phyloP scores from a whole-genome alignment of 106 monocot genomes.

The Vanilla planifolia region DNA sequence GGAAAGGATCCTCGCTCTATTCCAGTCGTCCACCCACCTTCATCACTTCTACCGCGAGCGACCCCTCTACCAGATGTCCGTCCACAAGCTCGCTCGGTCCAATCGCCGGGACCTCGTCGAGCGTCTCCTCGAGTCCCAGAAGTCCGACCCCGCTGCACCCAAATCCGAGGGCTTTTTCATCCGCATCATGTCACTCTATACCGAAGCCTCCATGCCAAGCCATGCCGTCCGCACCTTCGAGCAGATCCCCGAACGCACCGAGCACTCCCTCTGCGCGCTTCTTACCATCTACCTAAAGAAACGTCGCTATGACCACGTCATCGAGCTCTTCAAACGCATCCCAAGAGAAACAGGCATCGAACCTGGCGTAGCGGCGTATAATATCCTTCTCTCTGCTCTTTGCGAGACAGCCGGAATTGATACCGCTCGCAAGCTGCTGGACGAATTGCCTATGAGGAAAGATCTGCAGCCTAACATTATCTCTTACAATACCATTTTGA shows the following conservation, averaged over 20 bases:
- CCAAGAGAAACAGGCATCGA: constrained; percentile 11
- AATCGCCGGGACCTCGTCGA: constrained; percentile 21
- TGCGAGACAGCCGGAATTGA: constrained; percentile 22
- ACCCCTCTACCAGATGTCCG: not conserved
- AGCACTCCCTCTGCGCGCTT: constrained; percentile 20
- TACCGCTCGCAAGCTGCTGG: constrained; percentile 24
- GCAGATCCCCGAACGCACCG: constrained; percentile 11
- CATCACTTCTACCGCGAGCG: constrained; percentile 9
- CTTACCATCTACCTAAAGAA: constrained; percentile 12
- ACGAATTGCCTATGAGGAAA: constrained; percentile 22
- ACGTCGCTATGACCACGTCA: constrained; percentile 15
- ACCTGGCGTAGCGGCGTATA: constrained; percentile 26
- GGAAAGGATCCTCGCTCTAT: constrained; percentile 4
- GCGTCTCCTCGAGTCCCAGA: constrained; percentile 18
- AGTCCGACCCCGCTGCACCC: not conserved
- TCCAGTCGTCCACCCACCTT: constrained; percentile 13
- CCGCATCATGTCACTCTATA: constrained; percentile 14
- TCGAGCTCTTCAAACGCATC: constrained; percentile 15
- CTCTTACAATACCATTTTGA: constrained; percentile 34
- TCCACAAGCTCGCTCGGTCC: constrained; percentile 15
- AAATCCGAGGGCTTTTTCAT: constrained; percentile 16
- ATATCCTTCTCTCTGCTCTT: constrained; percentile 27
- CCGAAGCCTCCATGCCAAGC: constrained; percentile 12
- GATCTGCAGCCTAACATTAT: constrained; percentile 18
- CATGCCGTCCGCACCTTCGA: constrained; percentile 10